Base-by-base conservation (phyloP, 768 basidiomycete genomes). In the Hydnomerulius pinastri region DNA sequence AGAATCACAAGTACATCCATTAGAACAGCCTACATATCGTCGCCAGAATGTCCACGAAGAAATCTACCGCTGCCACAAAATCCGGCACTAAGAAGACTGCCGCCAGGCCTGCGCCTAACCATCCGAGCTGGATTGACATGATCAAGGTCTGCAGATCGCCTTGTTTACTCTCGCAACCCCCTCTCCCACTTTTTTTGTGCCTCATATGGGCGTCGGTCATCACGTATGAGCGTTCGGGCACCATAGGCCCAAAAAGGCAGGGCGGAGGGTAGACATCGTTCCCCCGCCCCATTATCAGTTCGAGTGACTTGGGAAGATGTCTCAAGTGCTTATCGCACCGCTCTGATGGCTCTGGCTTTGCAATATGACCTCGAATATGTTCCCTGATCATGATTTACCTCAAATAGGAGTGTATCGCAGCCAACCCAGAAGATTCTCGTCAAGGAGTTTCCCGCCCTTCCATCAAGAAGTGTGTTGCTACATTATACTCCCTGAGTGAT, bases 371-470 rank as follows among this genome's bases (percentile, higher is more conserved):
- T 18, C 33, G 46, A 55, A 48, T 53, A 52, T 37, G 30, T 30
- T 48, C 51, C 60, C 67, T 67, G 24, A 68, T 54, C 12, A 17
- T 10, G 4, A 36, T 53, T 49, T 38, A 51, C 50, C 53, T 50
- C 4, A 63, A 69, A 57, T 72, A 94, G 92, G 92, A 94, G 75
- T 92, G 90, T 61, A 90, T 96, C 69, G 70, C 77, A 54, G 77
- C 73, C 47, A 72, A 84, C 69, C 79, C 79, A 6, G 90, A 92
- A 27, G 90, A 92, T 56, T 81, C 87, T 50, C 87, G 92, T 50
- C 68, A 67, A 50, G 93, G 92, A 60, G 93, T 95, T 54, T 95
- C 92, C 58, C 86, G 95, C 41, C 90, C 86, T 47, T 81, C 86
- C 62, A 94, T 97, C 75, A 97, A 97, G 84, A 96, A 91, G 89